Evolutionary conservation across 2,329 filamentous ascomycete species (phyloP).

Genomic region (Leptographium procerum): DNA sequence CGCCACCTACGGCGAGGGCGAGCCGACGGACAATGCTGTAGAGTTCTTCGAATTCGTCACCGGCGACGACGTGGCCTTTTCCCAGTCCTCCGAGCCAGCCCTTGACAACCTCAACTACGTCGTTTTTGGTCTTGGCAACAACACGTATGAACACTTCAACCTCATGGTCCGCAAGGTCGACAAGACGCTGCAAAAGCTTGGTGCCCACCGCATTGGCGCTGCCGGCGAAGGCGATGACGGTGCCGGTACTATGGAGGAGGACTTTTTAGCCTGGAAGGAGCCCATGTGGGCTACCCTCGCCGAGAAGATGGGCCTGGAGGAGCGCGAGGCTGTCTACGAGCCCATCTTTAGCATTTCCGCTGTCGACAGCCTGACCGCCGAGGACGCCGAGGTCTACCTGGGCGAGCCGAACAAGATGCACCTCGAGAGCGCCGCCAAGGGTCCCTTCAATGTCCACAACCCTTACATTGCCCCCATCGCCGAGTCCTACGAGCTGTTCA

Average conservation of each 20-base stretch:
- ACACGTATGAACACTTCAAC: slow-evolving; percentile 99
- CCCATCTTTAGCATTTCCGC: slow-evolving; percentile 78
- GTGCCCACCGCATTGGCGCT: slow-evolving; percentile 71
- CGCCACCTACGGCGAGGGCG: slow-evolving; percentile 95
- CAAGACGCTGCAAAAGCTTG: slow-evolving; percentile 67
- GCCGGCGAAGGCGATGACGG: slow-evolving; percentile 96
- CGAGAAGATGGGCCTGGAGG: slow-evolving; percentile 76
- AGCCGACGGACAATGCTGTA: slow-evolving; percentile 96
- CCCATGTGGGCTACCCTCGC: slow-evolving; percentile 90
- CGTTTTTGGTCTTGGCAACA: slow-evolving; percentile 93
- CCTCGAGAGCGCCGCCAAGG: slow-evolving; percentile 70
- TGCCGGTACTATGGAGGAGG: slow-evolving; percentile 98
- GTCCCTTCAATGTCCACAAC: slow-evolving; percentile 92
- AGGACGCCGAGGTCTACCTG: slow-evolving; percentile 76
- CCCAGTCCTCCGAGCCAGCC: slow-evolving; percentile 59
- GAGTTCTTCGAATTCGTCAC: slow-evolving; percentile 97
- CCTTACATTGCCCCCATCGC: slow-evolving; percentile 90
- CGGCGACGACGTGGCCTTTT: slow-evolving; percentile 70
- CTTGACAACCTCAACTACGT: slow-evolving; percentile 84
- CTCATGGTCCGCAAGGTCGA: slow-evolving; percentile 92
- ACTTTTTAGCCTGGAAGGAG: slow-evolving; percentile 98
- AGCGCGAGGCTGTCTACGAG: slow-evolving; percentile 93
- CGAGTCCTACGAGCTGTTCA: slow-evolving; percentile 86
- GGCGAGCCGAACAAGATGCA: slow-evolving; percentile 96
- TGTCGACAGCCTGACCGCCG: slow-evolving; percentile 58